Base-by-base conservation (phyloP, 352 stramenopile species). In the Pythium dissimile region DNA sequence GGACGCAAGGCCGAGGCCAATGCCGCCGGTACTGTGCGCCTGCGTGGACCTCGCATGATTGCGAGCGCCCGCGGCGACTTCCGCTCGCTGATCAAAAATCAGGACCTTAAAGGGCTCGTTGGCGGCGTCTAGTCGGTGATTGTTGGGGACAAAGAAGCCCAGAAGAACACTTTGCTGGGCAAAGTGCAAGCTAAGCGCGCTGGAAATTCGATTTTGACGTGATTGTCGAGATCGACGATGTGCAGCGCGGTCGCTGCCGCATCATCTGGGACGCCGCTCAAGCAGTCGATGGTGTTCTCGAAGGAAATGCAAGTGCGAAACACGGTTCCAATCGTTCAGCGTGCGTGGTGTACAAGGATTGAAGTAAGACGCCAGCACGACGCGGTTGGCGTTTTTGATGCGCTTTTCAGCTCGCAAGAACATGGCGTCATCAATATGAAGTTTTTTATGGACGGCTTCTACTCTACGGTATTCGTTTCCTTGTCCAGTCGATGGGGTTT, bases 1-100 rank as follows among this genome's bases (percentile, higher is more conserved):
- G 83, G 86, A 30, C 71, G 85, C 27, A 77, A 76, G 10, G 73
- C 62, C 16, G 89, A 97, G 46, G 88, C 96, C n/a, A 66, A 84
- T 51, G 75, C 82, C 28, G 79, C 83, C 21, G 73, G 65, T 10
- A 93, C 81, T 6, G 71, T 74, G 50, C 80, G 81, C 10, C 69
- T 94, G 62, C 75, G 88, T n/a, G 88, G 88, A 18, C 83, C 91
- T 10, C 73, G 88, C 13, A 55, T 96, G 31, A 86, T 97, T 37
- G 88, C 88, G 16, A 94, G 78, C 51, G 85, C 87, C 1, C 87
- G 96, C 48, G 90, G 88, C 34, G 75, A 94, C 57, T 75, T 97
- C 18, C 68, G 73, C 8, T 73, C 73, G 44, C 50, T 97, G n/a
- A 66, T 97, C 9, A 82, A 89, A 59, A 96, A 97, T 62, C 60